Evolutionary conservation across 1,284 basidiomycete species (phyloP), one percentile per base, ranked within the genome.

Genomic region (Cystobasidium slooffiae): DNA sequence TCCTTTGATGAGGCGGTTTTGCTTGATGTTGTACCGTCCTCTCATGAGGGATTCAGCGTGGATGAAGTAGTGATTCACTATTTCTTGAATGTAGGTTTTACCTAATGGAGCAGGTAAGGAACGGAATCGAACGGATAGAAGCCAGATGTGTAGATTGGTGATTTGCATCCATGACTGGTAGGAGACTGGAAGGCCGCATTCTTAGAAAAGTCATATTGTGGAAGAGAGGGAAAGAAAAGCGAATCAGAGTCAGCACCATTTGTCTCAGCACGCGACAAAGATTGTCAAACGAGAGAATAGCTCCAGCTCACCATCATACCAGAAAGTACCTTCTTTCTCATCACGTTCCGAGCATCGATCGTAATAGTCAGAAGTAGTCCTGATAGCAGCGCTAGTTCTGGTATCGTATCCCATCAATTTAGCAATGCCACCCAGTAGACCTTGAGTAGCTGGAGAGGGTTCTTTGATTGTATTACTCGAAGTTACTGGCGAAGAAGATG

Each of bases 111-210:
- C 79, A 1, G 92, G 91, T 6, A 99, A 88, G 0, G 92, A 89
- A 14, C 96, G 91, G 37, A 98, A 87, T 22, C 96, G 91, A 59
- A 92, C 90, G 8, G 90, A 90, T 62, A 97, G 88, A 74, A 98
- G 86, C 89, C 95, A 94, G 70, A 98, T 85, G 83, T 99, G 95
- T 51, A 98, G 86, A 77, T 96, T 94, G 56, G 94, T 94, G 68
- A 98, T 85, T 39, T 93, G 93, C 84, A 98, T 98, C 92, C 95
- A 99, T 6, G 94, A 93, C 82, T 98, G 95, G 82, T 97, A 97
- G 0, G 96, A 97, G 7, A 91, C 90, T 2, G 96, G 95, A 14
- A 99, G 85, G 64, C 86, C 86, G 80, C 93, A 97, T 77, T 90
- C 95, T 94, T 78, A 3, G 44, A 31, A 31, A 31, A 31, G 31